Base-by-base conservation (phyloP, 331 rosid species). In the Quercus tomentella region DNA sequence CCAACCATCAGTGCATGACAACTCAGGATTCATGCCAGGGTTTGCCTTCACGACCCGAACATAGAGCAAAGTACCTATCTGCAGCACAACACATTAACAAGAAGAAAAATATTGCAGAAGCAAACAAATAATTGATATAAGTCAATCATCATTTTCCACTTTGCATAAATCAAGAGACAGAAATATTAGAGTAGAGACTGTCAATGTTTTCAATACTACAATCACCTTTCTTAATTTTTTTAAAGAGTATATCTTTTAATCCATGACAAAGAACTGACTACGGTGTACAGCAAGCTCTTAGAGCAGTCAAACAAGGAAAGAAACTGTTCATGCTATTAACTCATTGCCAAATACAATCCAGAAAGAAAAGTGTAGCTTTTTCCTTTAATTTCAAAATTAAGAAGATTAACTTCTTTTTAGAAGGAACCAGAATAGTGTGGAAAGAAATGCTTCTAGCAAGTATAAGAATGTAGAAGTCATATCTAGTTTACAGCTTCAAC, bases 1-100 rank as follows among this genome's bases (percentile, higher is more conserved):
- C 92, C 55, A 65, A 96, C 99, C 99, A 86, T 93, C 96, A 11
- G 87, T 90, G 81, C 99, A 96, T 57, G 99, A 82, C 72, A 93
- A 81, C 81, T 91, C 97, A 8, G 99, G 98, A 87, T 93, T 96
- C 90, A 93, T 86, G 82, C 93, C 93, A 56, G 90, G 92, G 84
- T 84, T 93, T 78, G 92, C 96, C 83, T 89, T 93, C 77, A 88
- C 97, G 22, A 96, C 88, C 76, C 97, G 89, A 66, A 82, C 89
- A 41, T 89, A 93, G 62, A 93, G 80, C 87, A 93, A 85, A 72
- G 94, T 83, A 79, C 94, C 98, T 45, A 71, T 86, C 97, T 93
- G 94, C 85, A 70, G 79, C 49, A 52, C 6, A 76, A 81, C 51
- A 55, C 49, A 54, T 81, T 79, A 85, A 79, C 76, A 61, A 81